Evolutionary conservation across 306 rosid species (phyloP).

Genomic region (Canavalia gladiata): DNA sequence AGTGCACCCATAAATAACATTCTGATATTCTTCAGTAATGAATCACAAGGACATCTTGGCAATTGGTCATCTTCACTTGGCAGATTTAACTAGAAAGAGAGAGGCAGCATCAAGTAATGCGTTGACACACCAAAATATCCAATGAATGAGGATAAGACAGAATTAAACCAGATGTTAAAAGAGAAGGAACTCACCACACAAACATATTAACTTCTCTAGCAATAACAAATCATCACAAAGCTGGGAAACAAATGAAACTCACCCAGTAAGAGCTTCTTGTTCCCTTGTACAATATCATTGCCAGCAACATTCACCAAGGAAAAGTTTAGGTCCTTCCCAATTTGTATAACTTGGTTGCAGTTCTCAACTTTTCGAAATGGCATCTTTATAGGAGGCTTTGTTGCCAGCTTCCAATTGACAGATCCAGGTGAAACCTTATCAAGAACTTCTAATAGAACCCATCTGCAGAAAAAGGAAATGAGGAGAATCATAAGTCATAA

Average conservation of each 20-base stretch:
- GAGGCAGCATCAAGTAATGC: conserved; percentile 27
- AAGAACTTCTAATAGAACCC: conserved; percentile 98
- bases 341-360: conserved; percentile 90
- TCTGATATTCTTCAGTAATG: conserved; percentile 11
- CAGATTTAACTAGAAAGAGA: conserved; percentile 28
- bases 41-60: conserved; percentile 33
- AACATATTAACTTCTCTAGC: conserved; percentile 25
- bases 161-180: conserved; percentile 28
- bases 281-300: conserved; percentile 97
- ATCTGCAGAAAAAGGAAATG: conserved; percentile 63
- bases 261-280: conserved; percentile 96
- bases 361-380: conserved; percentile 99
- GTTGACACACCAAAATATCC: conserved; percentile 30
- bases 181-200: conserved; percentile 25
- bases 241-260: conserved; percentile 40
- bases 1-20: background rate
- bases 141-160: conserved; percentile 24
- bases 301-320: conserved; percentile 98
- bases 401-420: conserved; percentile 94
- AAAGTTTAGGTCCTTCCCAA: conserved; percentile 87
- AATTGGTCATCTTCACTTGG: conserved; percentile 30
- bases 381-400: conserved; percentile 99
- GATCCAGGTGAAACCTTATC: conserved; percentile 89
- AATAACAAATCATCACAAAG: conserved; percentile 18
- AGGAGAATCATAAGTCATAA: conserved; percentile 55